Evolutionary conservation across 2,329 filamentous ascomycete genomes (phyloP), one percentile per base, ranked within the genome.

Genomic region (Helotiales sp.): DNA sequence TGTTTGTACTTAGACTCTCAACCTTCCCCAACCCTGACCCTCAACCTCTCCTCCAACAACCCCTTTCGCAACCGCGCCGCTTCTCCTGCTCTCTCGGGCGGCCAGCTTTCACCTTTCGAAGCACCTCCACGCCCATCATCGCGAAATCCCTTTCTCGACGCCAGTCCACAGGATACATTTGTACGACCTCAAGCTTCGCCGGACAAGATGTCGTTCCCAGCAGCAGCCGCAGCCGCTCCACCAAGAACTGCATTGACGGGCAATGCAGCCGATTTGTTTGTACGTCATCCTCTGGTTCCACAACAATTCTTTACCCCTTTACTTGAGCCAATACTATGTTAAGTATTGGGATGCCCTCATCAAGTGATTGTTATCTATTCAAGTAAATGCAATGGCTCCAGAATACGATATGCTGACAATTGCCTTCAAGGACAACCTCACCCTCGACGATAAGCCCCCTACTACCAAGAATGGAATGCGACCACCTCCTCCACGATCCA

Each of bases 81-180:
- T 34, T 90, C 88, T 63, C 87, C 83, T 51, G 72, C 75, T 70
- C 70, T 70, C 67, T 76, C 68, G 63, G 70, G 67, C 69, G 70
- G 66, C 73, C 77, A 76, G 65, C 74, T 74, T 62, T 87, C 82
- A 63, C 85, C 81, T 61, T 85, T 85, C 70, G 83, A 84, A 62
- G 75, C 78, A 66, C 75, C 78, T 66, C 70, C 67, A 66, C 81
- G 86, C 69, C 87, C 86, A 55, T 74, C 85, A 58, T 91, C 88
- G 66, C 83, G 84, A 72, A 93, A 93, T 67, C 89, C 89, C 33
- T 93, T 93, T 71, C 80, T 92, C 63, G 88, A 89, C 66, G 77
- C 73, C 52, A 70, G 76, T 53, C n/a, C 55, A 54, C 53, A 30
- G 61, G 62, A 31, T 25, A 49, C 25, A 42, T 55, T 53, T 54